A percentile compares a stretch with the other conserved stretches of the same genome.
Evolutionary conservation across 176 grass and related monocot species (phyloP).

Genomic region (Hordeum marinum): DNA sequence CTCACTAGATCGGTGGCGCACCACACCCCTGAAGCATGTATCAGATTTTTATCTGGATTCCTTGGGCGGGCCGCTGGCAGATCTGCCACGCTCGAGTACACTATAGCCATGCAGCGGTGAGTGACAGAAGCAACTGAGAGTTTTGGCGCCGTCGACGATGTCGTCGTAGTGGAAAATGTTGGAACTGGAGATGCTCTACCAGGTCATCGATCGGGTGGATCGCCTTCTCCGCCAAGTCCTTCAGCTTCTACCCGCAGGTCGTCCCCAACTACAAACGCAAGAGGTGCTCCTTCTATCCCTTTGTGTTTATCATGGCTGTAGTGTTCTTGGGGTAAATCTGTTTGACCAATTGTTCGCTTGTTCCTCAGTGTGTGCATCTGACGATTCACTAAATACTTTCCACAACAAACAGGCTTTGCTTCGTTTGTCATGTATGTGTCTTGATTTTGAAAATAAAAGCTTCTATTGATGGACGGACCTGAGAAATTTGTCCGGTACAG

Average conservation of each 20-base stretch:
- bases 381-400: no score
- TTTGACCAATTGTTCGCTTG: neutral
- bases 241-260: slow-evolving; percentile 94
- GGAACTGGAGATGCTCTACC: slow-evolving; percentile 63
- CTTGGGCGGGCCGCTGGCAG: no score
- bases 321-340: no score
- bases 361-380: no score
- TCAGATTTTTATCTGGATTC: no score
- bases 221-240: slow-evolving; percentile 79
- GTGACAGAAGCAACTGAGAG: neutral
- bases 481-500: neutral
- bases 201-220: slow-evolving; percentile 69
- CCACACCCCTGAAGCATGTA: no score
- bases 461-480: neutral
- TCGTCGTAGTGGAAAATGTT: slow-evolving; percentile 78
- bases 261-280: slow-evolving; percentile 79
- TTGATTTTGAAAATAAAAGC: neutral
- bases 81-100: no score
- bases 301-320: no score
- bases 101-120: no score
- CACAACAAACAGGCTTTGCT: no score
- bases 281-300: slow-evolving; percentile 27
- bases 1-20: no score
- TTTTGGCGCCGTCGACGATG: neutral
- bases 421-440: neutral